Conservation (phyloP, 2,329 filamentous ascomycete genomes). For the Sporothrix curviconia region DNA sequence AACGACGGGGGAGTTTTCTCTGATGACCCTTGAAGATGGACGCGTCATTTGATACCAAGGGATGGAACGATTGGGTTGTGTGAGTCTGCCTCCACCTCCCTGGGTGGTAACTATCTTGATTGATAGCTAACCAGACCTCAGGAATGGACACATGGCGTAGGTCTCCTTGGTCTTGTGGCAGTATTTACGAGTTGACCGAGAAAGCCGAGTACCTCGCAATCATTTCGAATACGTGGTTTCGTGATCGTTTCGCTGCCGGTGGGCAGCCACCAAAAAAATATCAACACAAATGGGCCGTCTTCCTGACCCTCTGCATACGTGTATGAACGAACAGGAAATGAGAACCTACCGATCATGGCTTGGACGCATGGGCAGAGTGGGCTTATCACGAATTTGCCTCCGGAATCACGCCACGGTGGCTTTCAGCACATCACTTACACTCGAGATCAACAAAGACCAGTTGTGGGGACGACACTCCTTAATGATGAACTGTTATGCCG, state of each 20-base stretch:
- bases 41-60: conserved; percentile 77
- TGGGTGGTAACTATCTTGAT: not conserved
- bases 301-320: conserved; percentile 68
- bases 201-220: conserved; percentile 53
- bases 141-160: conserved; percentile 75
- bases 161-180: conserved; percentile 77
- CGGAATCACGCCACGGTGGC: conserved; percentile 60
- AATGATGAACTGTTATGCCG: conserved; percentile 81
- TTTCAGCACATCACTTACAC: conserved; percentile 74
- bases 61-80: conserved; percentile 66
- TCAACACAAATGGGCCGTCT: conserved; percentile 78
- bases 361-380: conserved; percentile 79
- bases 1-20: conserved; percentile 65
- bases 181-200: conserved; percentile 67
- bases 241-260: conserved; percentile 58
- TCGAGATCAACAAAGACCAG: conserved; percentile 64
- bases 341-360: conserved; percentile 66
- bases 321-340: conserved; percentile 67
- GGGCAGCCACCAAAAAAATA: conserved; percentile 78
- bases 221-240: conserved; percentile 71
- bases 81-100: not conserved
- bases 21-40: conserved; percentile 64
- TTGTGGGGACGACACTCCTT: conserved; percentile 82
- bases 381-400: conserved; percentile 71
- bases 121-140: not conserved